phyloP scores from a whole-genome alignment of 2,329 filamentous ascomycete species.

The Sclerotinia nivalis region DNA sequence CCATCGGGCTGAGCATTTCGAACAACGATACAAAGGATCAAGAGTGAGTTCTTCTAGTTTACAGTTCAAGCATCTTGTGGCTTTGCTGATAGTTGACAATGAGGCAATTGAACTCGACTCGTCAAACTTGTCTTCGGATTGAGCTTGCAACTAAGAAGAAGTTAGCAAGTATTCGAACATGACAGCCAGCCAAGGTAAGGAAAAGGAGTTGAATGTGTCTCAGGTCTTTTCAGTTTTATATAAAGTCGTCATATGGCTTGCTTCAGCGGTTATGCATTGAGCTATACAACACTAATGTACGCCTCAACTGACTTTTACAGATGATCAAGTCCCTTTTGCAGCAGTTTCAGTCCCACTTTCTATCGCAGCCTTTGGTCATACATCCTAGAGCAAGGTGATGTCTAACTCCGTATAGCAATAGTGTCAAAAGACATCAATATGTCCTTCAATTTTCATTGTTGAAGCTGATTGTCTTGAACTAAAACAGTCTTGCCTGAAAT shows the following conservation, averaged over 20 bases:
- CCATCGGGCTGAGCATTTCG: constrained; percentile 29
- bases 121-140: constrained; percentile 26
- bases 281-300: constrained; percentile 21
- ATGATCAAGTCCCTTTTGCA: not conserved
- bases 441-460: constrained; percentile 37
- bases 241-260: constrained; percentile 44
- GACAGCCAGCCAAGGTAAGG: not conserved
- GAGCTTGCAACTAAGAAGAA: constrained; percentile 24
- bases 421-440: constrained; percentile 39
- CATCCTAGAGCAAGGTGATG: constrained; percentile 48
- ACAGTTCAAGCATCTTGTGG: constrained; percentile 32
- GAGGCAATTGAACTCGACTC: constrained; percentile 26
- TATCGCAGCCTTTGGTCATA: constrained; percentile 61
- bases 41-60: constrained; percentile 24
- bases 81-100: constrained; percentile 19
- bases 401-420: constrained; percentile 56
- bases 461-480: constrained; percentile 34
- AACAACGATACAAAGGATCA: constrained; percentile 31
- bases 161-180: constrained; percentile 26
- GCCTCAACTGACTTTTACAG: constrained; percentile 29
- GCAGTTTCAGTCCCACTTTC: constrained; percentile 43
- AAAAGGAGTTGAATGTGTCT: constrained; percentile 45
- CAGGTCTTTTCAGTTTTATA: constrained; percentile 76
- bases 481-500: constrained; percentile 39
- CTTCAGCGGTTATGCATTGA: constrained; percentile 40